Base-by-base conservation (phyloP, 1,284 basidiomycete genomes). In the Melampsora larici-populina region DNA sequence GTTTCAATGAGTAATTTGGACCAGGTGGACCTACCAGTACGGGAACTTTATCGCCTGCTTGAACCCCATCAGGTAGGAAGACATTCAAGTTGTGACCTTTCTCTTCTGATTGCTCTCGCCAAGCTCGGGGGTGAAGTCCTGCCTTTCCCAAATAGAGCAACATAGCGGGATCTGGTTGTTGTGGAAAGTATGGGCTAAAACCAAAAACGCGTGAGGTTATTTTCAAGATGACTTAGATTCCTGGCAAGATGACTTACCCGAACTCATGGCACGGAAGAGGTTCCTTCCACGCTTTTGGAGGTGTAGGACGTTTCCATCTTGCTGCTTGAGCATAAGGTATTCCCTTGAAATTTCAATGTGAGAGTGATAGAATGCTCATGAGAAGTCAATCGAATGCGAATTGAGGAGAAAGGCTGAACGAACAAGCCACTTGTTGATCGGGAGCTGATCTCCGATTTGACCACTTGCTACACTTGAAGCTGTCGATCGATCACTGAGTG, bases 391-490 rank as follows among this genome's bases (percentile, higher is more conserved):
- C 46, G 67, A 51, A 26, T 11, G 29, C 24, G 31, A 21, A 8
- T 46, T 31, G 17, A 36, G 17, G 33, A 64, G 21, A 15, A 31
- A 18, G n/a, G 13, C 21, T 66, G 46, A 31, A 69, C 74, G 24
- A 33, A 76, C 74, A 76, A 76, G 74, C 74, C 74, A 76, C 48
- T 76, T 76, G 49, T 51, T 60, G 36, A 76, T 65, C 66, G 65
- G 51, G 18, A 40, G 11, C 48, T 69, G 49, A 46, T 40, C 33
- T 43, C 58, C 58, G 62, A 29, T 63, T 63, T 68, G 51, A 29
- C 3, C n/a, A 62, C 33, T 51, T 33, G 31, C n/a, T 63, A 18
- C 21, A 4, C 2, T 26, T 63, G 51, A 24, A 7, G 62, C 62
- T 63, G 62, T 7, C 8, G 31, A 63, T 63, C 31, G 62, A 55